These are phyloP conservation scores for Ophiocordyceps camponoti-saundersi DNA, from an alignment of 2,329 filamentous ascomycete species.

Conservation along the genomic window DNA sequence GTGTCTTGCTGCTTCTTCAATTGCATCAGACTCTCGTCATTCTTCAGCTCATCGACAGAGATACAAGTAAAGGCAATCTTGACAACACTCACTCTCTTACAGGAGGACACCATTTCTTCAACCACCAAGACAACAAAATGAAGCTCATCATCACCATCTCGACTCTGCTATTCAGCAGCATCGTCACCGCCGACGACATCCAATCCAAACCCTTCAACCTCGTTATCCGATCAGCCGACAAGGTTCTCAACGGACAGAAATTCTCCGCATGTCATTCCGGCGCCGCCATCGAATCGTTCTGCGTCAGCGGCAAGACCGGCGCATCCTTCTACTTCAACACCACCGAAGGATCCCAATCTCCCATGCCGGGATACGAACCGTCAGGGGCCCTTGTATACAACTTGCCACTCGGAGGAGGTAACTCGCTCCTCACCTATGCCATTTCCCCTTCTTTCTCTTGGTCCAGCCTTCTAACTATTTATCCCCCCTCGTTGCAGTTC, in stretches of 20 bases:
- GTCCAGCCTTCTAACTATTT: not conserved
- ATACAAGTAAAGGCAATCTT: too few species aligned
- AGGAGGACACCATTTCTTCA: not conserved
- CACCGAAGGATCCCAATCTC: constrained; percentile 2
- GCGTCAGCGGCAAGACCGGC: constrained; percentile 1
- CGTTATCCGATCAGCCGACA: constrained; percentile 4
- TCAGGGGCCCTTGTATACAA: constrained; percentile 3
- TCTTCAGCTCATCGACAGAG: too few species aligned
- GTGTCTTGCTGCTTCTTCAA: too few species aligned
- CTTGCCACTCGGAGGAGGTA: constrained; percentile 2
- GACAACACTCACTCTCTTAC: not conserved
- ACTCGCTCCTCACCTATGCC: not conserved
- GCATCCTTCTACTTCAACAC: constrained; percentile 5
- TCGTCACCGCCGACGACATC: constrained; percentile 3
- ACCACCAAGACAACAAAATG: constrained; percentile 1
- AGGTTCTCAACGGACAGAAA: constrained; percentile 4
- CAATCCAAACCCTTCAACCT: constrained; percentile 8
- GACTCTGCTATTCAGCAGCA: constrained; percentile 1
- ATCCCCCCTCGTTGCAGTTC: constrained; percentile 1
- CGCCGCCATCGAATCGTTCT: constrained; percentile 8
- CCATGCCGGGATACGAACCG: constrained; percentile 2
- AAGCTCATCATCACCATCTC: constrained; percentile 1
- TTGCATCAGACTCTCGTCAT: too few species aligned
- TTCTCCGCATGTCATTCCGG: constrained; percentile 6
- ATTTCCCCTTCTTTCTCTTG: not conserved